Conservation (phyloP, 768 basidiomycete genomes). For the Collybia sordida region DNA sequence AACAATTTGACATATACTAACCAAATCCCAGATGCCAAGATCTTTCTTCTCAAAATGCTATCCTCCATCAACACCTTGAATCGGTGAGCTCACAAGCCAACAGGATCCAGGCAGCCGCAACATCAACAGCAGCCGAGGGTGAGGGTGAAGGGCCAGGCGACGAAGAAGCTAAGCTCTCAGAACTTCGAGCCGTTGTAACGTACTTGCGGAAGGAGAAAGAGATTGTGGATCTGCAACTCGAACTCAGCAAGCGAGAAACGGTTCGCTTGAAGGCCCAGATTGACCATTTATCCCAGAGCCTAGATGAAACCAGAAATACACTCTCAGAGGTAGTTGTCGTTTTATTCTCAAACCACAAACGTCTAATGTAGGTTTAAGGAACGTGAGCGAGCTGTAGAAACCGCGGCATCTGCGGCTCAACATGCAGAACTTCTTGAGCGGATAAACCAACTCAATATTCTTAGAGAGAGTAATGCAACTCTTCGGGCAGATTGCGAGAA, state of each 20-base stretch:
- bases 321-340: slow-evolving; percentile 59
- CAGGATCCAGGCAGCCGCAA: slow-evolving; percentile 71
- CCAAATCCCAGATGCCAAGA: slow-evolving; percentile 59
- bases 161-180: slow-evolving; percentile 62
- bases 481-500: slow-evolving; percentile 75
- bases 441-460: slow-evolving; percentile 83
- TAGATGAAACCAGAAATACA: slow-evolving; percentile 69
- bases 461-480: slow-evolving; percentile 87
- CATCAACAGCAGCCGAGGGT: slow-evolving; percentile 37
- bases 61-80: slow-evolving; percentile 83
- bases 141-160: slow-evolving; percentile 51
- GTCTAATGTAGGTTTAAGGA: slow-evolving; percentile 46
- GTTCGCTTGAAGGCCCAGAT: slow-evolving; percentile 71
- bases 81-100: slow-evolving; percentile 80
- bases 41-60: slow-evolving; percentile 69
- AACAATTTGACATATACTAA: background rate
- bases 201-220: slow-evolving; percentile 91
- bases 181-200: slow-evolving; percentile 74
- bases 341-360: background rate
- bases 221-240: slow-evolving; percentile 84
- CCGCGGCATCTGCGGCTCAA: slow-evolving; percentile 71
- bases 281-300: slow-evolving; percentile 65
- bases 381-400: slow-evolving; percentile 73
- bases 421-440: slow-evolving; percentile 83
- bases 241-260: slow-evolving; percentile 76